These are phyloP conservation scores for Ceratonia siliqua DNA, from an alignment of 306 rosid species.

Conservation along the genomic window DNA sequence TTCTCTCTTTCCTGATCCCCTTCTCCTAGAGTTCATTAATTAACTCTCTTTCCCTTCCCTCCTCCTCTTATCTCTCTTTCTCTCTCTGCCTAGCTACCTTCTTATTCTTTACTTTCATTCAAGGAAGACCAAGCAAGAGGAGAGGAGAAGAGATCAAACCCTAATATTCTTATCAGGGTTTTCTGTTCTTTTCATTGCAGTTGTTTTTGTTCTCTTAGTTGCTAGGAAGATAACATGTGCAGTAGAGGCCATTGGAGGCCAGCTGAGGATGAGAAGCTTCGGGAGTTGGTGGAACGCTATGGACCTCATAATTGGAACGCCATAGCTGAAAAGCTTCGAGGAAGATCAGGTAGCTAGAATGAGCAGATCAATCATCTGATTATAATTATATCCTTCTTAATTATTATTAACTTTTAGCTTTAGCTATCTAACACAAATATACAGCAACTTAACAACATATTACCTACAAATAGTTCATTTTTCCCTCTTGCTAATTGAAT, in stretches of 20 bases:
- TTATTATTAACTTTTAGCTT: background rate
- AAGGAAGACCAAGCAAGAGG: background rate
- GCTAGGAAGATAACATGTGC: conserved; percentile 57
- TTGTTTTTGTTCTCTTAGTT: background rate
- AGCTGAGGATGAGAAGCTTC: conserved; percentile 85
- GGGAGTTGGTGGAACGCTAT: conserved; percentile 81
- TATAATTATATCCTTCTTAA: conserved; percentile 6
- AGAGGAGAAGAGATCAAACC: background rate
- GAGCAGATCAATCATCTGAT: background rate
- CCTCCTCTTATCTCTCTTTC: background rate
- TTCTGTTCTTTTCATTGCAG: background rate
- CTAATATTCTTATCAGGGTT: conserved; percentile 47
- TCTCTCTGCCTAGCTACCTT: no score
- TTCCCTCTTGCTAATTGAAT: background rate
- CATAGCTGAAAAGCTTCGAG: conserved; percentile 90
- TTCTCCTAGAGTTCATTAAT: conserved; percentile 36
- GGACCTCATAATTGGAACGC: conserved; percentile 99
- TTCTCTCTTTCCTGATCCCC: conserved; percentile 37
- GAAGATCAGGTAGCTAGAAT: conserved; percentile 99
- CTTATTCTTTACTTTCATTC: no score
- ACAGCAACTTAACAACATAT: background rate
- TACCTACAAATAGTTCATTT: background rate
- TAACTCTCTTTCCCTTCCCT: background rate
- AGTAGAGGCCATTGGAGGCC: conserved; percentile 99
- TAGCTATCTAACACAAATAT: background rate